A percentile compares a stretch with the other conserved stretches of the same genome.
These are phyloP conservation scores for Apiospora phragmitis DNA, from an alignment of 2,329 filamentous ascomycete genomes.

Conservation along the genomic window DNA sequence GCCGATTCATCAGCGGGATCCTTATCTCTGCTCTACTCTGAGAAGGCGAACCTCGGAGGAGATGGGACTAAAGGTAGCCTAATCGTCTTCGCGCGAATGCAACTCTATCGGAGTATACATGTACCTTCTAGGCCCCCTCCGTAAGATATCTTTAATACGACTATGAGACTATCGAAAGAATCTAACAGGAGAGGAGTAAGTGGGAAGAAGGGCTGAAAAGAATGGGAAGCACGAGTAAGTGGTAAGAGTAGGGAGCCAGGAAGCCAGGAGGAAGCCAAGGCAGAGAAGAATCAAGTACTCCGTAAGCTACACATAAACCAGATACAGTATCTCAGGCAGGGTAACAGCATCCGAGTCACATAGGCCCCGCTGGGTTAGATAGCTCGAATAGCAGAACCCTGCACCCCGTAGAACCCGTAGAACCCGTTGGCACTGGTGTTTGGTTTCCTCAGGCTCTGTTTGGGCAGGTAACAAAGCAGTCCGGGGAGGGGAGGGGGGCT, in stretches of 20 bases:
- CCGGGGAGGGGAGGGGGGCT: neutral
- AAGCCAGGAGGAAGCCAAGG: neutral
- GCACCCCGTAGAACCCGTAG: too few relatives aligned
- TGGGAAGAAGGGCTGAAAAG: neutral
- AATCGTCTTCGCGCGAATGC: neutral
- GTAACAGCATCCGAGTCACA: neutral
- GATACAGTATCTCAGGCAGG: neutral
- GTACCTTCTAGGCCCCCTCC: neutral
- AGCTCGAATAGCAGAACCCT: neutral
- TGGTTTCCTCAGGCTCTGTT: neutral
- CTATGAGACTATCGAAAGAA: neutral
- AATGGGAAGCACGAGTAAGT: neutral
- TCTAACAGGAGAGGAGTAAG: neutral
- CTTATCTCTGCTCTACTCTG: conserved; percentile 4
- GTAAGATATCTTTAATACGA: neutral
- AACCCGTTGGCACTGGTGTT: neutral
- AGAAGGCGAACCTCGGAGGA: conserved; percentile 2
- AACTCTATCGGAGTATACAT: neutral
- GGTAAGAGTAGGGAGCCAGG: neutral
- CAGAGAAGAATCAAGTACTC: neutral
- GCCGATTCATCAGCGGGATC: neutral
- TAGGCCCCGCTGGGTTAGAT: neutral
- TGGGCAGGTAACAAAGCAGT: neutral
- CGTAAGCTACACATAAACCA: too few relatives aligned
- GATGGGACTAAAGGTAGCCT: neutral